Percentiles rank a stretch among this genome's conserved stretches.
phyloP scores from a whole-genome alignment of 352 stramenopile genomes.

The Aphanomyces stellatus region DNA sequence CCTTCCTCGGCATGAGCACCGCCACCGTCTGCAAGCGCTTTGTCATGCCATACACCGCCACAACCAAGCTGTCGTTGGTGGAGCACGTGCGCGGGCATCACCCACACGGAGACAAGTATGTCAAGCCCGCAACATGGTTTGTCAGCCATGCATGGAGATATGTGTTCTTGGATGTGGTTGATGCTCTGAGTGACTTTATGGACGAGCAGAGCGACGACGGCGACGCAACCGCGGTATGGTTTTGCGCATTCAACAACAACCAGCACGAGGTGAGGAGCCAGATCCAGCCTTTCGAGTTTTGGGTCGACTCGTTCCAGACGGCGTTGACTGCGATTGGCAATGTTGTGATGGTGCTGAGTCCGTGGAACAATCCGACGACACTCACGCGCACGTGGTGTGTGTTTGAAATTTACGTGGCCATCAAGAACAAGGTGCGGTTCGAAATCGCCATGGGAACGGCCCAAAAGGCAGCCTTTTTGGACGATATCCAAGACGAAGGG shows the following conservation, averaged over 20 bases:
- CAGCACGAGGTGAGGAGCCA: background rate
- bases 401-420: background rate
- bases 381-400: slow-evolving; percentile 5
- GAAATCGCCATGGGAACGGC: background rate
- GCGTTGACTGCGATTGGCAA: background rate
- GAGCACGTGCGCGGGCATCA: background rate
- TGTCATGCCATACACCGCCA: background rate
- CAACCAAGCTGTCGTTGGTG: background rate
- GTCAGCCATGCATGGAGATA: slow-evolving; percentile 17
- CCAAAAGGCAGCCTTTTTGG: background rate
- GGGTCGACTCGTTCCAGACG: background rate
- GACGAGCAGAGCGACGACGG: background rate
- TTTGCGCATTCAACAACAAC: slow-evolving; percentile 13
- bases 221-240: background rate
- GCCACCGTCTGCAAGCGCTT: background rate
- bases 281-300: background rate
- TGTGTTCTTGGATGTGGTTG: slow-evolving; percentile 9
- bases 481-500: background rate
- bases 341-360: slow-evolving; percentile 9
- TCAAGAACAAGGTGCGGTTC: background rate
- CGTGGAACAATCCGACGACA: background rate
- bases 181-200: background rate
- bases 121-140: slow-evolving; percentile 5
- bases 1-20: background rate
- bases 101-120: background rate